phyloP scores from a whole-genome alignment of 2,329 filamentous ascomycete species.

The Diaporthe citriasiana region DNA sequence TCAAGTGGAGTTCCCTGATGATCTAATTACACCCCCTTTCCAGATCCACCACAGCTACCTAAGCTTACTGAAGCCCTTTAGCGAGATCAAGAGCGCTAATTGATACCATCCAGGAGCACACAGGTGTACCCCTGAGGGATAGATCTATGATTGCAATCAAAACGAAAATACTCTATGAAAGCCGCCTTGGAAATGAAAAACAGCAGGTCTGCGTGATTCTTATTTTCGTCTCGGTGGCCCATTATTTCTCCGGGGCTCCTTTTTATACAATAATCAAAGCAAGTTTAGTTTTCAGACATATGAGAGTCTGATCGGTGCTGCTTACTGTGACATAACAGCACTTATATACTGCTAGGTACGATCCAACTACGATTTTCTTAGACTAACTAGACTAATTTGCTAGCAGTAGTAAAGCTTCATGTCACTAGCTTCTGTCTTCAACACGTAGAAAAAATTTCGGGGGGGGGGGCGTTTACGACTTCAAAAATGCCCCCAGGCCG shows the following conservation, averaged over 20 bases:
- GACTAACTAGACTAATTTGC: too few species aligned
- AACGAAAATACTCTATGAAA: not conserved
- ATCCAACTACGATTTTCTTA: too few species aligned
- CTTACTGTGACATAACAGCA: too few species aligned
- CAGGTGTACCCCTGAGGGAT: not conserved
- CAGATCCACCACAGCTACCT: not conserved
- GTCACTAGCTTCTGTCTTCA: too few species aligned
- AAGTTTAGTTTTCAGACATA: too few species aligned
- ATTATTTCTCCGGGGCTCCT: not conserved
- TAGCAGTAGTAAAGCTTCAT: too few species aligned
- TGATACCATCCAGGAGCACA: not conserved
- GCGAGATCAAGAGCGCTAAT: slow-evolving; percentile 9
- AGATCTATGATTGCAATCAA: not conserved
- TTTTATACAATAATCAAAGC: not conserved
- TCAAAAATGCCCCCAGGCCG: too few species aligned
- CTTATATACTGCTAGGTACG: too few species aligned
- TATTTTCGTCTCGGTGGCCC: not conserved
- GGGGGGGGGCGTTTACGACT: too few species aligned
- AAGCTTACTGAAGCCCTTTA: not conserved
- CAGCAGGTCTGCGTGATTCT: not conserved
- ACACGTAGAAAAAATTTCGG: too few species aligned
- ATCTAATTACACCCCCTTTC: slow-evolving; percentile 12
- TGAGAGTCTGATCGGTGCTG: too few species aligned
- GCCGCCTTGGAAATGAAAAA: not conserved
- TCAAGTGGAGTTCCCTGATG: slow-evolving; percentile 14